Conservation (phyloP, 148 eudicot genomes). For the Nepenthes gracilis region DNA sequence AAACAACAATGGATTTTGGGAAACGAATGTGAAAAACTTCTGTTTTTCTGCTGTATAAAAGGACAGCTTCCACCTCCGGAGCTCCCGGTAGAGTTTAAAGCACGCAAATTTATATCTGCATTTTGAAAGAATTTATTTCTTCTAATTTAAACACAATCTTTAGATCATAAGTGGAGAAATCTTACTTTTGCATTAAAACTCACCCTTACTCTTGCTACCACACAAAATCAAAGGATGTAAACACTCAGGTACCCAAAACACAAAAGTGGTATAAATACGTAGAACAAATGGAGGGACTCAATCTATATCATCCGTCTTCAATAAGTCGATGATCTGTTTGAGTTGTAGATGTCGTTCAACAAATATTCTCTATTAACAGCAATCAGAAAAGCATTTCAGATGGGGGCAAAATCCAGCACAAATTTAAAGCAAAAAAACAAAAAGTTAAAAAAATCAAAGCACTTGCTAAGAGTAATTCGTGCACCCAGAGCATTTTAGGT, state of each 20-base stretch:
- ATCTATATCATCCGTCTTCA: slow-evolving; percentile 25
- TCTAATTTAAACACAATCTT: no score
- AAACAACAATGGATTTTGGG: background rate
- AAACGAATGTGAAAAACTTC: no score
- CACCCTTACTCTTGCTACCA: background rate
- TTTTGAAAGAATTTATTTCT: background rate
- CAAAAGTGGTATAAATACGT: slow-evolving; percentile 33
- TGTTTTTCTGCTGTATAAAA: no score
- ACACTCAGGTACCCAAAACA: slow-evolving; percentile 36
- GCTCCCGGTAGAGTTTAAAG: background rate
- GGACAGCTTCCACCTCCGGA: no score
- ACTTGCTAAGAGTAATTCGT: no score
- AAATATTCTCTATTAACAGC: slow-evolving; percentile 33
- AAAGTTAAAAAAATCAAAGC: background rate
- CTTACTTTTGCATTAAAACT: no score
- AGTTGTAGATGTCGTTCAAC: slow-evolving; percentile 29
- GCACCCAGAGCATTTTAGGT: no score
- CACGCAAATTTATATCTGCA: slow-evolving; percentile 3
- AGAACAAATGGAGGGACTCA: slow-evolving; percentile 41
- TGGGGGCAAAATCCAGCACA: background rate
- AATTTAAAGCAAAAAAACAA: background rate
- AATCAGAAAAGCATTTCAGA: slow-evolving; percentile 28
- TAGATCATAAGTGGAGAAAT: no score
- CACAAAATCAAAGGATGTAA: background rate
- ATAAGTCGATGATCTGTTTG: slow-evolving; percentile 15